A percentile compares a stretch with the other conserved stretches of the same genome.
These are phyloP conservation scores for Pleurotus tuoliensis DNA, from an alignment of 768 basidiomycete species.

Conservation along the genomic window DNA sequence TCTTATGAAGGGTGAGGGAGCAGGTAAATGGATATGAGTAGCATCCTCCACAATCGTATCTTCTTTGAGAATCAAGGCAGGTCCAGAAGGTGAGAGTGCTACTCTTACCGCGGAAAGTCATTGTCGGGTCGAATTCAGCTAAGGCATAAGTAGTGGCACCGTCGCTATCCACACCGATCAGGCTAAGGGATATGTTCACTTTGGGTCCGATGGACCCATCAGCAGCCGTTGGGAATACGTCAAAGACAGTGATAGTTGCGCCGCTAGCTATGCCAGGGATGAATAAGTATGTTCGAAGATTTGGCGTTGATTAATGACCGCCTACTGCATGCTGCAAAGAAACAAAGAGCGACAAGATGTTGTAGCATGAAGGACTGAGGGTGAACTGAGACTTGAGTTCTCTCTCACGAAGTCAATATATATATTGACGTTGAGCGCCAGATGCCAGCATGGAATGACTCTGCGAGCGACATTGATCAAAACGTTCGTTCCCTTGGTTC, in stretches of 20 bases:
- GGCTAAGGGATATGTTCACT: neutral
- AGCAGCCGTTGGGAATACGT: neutral
- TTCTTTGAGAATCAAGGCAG: neutral
- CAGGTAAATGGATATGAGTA: neutral
- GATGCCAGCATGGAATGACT: too few species aligned
- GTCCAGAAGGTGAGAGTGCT: neutral
- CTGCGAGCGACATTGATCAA: too few species aligned
- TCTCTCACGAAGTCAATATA: too few species aligned
- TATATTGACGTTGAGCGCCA: too few species aligned
- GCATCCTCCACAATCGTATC: neutral
- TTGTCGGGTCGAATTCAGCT: neutral
- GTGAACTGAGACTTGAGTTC: too few species aligned
- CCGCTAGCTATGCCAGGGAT: neutral
- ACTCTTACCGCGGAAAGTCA: neutral
- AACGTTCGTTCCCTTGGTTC: too few species aligned
- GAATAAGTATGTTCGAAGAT: too few species aligned
- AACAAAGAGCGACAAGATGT: too few species aligned
- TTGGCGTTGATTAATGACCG: too few species aligned
- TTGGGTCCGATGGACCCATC: neutral
- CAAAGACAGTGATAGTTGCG: neutral
- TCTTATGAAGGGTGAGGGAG: too few species aligned
- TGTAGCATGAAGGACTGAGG: too few species aligned
- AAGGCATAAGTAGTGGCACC: neutral
- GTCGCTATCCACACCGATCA: neutral
- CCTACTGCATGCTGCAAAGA: too few species aligned